phyloP scores from a whole-genome alignment of 129 eudicot genomes.

The Lonicera japonica region DNA sequence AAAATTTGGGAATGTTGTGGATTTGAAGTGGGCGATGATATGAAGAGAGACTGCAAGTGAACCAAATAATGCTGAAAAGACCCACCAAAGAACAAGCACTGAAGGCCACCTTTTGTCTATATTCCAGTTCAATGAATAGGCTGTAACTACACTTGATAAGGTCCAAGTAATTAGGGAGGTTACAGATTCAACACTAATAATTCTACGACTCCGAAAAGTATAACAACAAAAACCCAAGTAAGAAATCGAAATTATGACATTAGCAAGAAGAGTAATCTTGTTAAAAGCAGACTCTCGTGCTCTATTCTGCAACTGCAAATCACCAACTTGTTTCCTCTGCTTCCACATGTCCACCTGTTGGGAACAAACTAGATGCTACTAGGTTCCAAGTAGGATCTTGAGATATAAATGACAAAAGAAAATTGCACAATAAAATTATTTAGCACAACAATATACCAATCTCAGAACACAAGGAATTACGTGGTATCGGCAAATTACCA shows the following conservation, averaged over 20 bases:
- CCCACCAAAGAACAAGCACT: slow-evolving; percentile 64
- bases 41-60: slow-evolving; percentile 21
- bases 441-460: too few species aligned
- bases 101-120: slow-evolving; percentile 42
- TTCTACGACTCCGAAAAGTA: slow-evolving; percentile 25
- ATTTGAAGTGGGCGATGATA: slow-evolving; percentile 18
- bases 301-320: slow-evolving; percentile 2
- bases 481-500: too few species aligned
- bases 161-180: slow-evolving; percentile 45
- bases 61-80: slow-evolving; percentile 32
- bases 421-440: too few species aligned
- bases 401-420: too few species aligned
- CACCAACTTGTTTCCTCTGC: slow-evolving; percentile 20
- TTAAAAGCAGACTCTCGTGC: slow-evolving; percentile 17
- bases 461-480: too few species aligned
- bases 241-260: slow-evolving; percentile 27
- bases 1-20: slow-evolving; percentile 19
- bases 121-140: slow-evolving; percentile 24
- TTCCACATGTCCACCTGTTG: slow-evolving; percentile 33
- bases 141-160: slow-evolving; percentile 34
- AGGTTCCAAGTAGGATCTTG: too few species aligned
- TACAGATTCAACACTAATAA: slow-evolving; percentile 22
- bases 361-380: too few species aligned
- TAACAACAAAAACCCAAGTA: slow-evolving; percentile 37
- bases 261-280: slow-evolving; percentile 31